Conservation (phyloP, 2,329 filamentous ascomycete species). For the Ceratocystis ficicola region DNA sequence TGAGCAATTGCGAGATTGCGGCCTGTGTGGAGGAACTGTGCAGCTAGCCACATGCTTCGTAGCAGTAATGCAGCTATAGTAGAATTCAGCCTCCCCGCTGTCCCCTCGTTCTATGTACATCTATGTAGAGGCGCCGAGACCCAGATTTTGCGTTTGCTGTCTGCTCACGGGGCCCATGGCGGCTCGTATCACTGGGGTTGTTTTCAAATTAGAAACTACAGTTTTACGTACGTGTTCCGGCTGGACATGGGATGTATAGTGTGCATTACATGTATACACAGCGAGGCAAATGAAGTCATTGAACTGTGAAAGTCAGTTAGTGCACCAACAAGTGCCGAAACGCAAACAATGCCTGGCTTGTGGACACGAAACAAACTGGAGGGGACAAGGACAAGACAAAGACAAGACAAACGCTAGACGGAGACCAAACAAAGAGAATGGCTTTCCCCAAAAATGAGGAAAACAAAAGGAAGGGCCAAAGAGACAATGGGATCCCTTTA, state of each 20-base stretch:
- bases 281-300: too few relatives aligned
- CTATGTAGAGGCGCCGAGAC: too few relatives aligned
- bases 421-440: neutral
- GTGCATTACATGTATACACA: too few relatives aligned
- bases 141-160: too few relatives aligned
- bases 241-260: too few relatives aligned
- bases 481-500: neutral
- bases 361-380: conserved; percentile 6
- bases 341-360: too few relatives aligned
- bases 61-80: neutral
- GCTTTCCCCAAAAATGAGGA: neutral
- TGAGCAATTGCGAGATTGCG: neutral
- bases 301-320: too few relatives aligned
- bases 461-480: neutral
- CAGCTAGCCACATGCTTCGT: neutral
- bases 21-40: neutral
- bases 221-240: too few relatives aligned
- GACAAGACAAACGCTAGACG: neutral
- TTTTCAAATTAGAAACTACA: too few relatives aligned
- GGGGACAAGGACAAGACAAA: neutral
- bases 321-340: too few relatives aligned
- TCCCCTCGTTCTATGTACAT: neutral
- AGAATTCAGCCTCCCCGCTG: neutral
- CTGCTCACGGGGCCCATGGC: too few relatives aligned
- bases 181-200: too few relatives aligned